These are phyloP conservation scores for Ogataea polymorpha DNA, from an alignment of 805 yeast genomes.

Conservation along the genomic window DNA sequence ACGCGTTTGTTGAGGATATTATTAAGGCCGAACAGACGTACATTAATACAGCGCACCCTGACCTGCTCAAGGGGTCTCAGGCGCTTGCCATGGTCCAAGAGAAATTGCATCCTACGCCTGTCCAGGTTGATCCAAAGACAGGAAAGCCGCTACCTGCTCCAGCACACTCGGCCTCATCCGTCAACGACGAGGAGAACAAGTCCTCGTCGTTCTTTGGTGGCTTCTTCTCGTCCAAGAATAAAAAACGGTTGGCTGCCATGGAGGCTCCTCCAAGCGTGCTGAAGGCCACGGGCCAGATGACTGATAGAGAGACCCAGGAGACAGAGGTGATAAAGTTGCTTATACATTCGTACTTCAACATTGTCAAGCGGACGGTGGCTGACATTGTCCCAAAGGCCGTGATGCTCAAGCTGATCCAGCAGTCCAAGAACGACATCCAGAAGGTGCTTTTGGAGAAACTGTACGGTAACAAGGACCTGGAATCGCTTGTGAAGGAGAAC, in stretches of 20 bases:
- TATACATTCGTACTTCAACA: conserved; percentile 84
- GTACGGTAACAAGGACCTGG: conserved; percentile 72
- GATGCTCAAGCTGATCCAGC: conserved; percentile 85
- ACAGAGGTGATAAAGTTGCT: conserved; percentile 94
- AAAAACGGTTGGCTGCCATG: conserved; percentile 90
- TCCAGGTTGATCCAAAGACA: conserved; percentile 81
- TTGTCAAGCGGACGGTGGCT: conserved; percentile 89
- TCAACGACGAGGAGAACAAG: conserved; percentile 43
- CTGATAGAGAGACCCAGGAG: conserved; percentile 94
- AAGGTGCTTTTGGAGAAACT: conserved; percentile 83
- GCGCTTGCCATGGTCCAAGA: conserved; percentile 94
- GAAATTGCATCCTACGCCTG: conserved; percentile 75
- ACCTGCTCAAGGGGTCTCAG: conserved; percentile 87
- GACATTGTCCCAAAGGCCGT: conserved; percentile 95
- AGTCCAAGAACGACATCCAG: conserved; percentile 85
- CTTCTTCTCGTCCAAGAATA: conserved; percentile 86
- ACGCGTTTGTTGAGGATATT: conserved; percentile 77
- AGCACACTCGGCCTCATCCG: conserved; percentile 30
- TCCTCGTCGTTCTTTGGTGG: conserved; percentile 90
- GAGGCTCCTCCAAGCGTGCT: conserved; percentile 96
- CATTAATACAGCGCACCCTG: conserved; percentile 97
- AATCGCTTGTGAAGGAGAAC: conserved; percentile 82
- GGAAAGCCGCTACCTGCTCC: conserved; percentile 69
- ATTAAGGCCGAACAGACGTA: conserved; percentile 87
- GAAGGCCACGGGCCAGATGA: conserved; percentile 87